These are phyloP conservation scores for Pythium pectinolyticum DNA, from an alignment of 352 stramenopile genomes.

Conservation along the genomic window DNA sequence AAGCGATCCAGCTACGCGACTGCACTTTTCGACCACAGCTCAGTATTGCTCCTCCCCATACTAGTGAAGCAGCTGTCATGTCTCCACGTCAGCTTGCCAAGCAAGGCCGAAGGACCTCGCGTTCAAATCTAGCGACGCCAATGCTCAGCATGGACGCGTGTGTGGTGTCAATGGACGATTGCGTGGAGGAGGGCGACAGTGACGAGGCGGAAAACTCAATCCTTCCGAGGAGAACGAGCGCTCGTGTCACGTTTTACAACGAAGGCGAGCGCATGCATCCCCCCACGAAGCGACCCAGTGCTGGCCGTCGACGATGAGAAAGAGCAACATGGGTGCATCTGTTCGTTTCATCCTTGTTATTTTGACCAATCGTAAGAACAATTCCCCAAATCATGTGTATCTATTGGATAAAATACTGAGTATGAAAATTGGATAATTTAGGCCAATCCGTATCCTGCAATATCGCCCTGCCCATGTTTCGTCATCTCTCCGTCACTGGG, in stretches of 20 bases:
- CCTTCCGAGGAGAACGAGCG: background rate
- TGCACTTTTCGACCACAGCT: conserved; percentile 59
- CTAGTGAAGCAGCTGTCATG: background rate
- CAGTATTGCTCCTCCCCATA: background rate
- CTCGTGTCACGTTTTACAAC: conserved; percentile 14
- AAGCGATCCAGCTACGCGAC: conserved; percentile 43
- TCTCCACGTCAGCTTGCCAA: background rate
- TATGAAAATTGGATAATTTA: conserved; percentile 17
- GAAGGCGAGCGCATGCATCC: conserved; percentile 10
- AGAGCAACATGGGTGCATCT: background rate
- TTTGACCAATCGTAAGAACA: conserved; percentile 5
- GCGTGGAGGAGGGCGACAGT: background rate
- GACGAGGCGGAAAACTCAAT: background rate
- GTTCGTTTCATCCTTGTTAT: background rate
- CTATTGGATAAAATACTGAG: conserved; percentile 1
- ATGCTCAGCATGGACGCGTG: conserved; percentile 23
- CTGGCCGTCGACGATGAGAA: background rate
- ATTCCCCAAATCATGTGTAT: background rate
- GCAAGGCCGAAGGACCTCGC: conserved; percentile 4
- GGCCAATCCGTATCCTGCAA: conserved; percentile 26
- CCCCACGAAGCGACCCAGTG: background rate
- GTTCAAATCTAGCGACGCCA: conserved; percentile 18
- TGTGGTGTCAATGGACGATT: conserved; percentile 18
- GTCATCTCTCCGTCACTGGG: background rate
- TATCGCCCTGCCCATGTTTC: background rate